A percentile compares a stretch with the other conserved stretches of the same genome.
phyloP scores from a whole-genome alignment of 768 basidiomycete genomes.

The Imleria badia region DNA sequence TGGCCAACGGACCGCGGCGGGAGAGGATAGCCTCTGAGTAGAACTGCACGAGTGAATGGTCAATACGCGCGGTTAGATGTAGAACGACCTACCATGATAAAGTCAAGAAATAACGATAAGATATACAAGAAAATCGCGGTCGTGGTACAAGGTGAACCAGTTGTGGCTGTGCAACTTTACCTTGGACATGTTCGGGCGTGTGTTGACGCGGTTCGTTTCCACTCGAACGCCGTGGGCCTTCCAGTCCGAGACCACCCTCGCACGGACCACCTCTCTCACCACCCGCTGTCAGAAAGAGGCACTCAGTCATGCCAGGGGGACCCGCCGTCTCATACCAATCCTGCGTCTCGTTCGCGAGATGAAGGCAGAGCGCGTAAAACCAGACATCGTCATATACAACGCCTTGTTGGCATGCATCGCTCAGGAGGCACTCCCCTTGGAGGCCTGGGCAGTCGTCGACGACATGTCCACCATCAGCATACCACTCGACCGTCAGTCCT shows the following conservation, averaged over 20 bases:
- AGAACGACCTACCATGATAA: neutral
- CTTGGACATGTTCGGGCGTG: slow-evolving; percentile 9
- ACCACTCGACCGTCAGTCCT: slow-evolving; percentile 48
- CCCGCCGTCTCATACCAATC: slow-evolving; percentile 37
- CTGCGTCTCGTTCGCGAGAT: slow-evolving; percentile 52
- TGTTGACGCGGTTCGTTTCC: neutral
- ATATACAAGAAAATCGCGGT: slow-evolving; percentile 19
- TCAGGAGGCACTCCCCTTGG: slow-evolving; percentile 40
- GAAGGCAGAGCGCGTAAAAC: slow-evolving; percentile 54
- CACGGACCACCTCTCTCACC: slow-evolving; percentile 24
- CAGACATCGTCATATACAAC: slow-evolving; percentile 58
- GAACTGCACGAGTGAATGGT: slow-evolving; percentile 48
- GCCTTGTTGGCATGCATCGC: slow-evolving; percentile 52
- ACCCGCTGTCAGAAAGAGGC: slow-evolving; percentile 36
- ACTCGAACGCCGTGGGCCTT: slow-evolving; percentile 28
- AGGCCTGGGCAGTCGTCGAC: slow-evolving; percentile 65
- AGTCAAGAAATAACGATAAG: slow-evolving; percentile 21
- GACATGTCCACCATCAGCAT: slow-evolving; percentile 61
- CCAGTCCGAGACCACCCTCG: slow-evolving; percentile 22
- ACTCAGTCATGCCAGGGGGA: slow-evolving; percentile 33
- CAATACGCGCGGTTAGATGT: no score
- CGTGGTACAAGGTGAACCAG: slow-evolving; percentile 15
- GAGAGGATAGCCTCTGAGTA: slow-evolving; percentile 94
- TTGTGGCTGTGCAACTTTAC: slow-evolving; percentile 24
- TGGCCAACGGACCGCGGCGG: slow-evolving; percentile 89